phyloP scores from a whole-genome alignment of 257 asterid species.

The Plantago major region DNA sequence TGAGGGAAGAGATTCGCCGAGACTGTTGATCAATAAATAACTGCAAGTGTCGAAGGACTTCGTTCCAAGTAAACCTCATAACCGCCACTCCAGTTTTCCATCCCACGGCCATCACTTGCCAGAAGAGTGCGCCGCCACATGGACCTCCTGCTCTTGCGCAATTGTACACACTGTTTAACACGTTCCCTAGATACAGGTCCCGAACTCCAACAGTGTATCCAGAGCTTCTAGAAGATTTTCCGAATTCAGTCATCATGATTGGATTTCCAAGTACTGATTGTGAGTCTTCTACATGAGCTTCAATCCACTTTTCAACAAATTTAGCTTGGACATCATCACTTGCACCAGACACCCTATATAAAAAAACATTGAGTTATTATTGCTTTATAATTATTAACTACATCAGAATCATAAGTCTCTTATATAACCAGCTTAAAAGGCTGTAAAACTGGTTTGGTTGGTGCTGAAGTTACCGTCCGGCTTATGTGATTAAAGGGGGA shows the following conservation, averaged over 20 bases:
- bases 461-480: too few species aligned
- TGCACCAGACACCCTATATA: constrained; percentile 33
- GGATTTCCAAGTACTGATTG: constrained; percentile 39
- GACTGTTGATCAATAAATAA: constrained; percentile 48
- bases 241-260: constrained; percentile 43
- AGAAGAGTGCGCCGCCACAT: constrained; percentile 47
- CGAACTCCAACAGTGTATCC: constrained; percentile 33
- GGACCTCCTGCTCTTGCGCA: constrained; percentile 48
- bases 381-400: too few species aligned
- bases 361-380: too few species aligned
- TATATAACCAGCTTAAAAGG: background rate
- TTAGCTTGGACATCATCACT: constrained; percentile 28
- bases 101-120: constrained; percentile 57
- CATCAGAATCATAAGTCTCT: too few species aligned
- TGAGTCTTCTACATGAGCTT: constrained; percentile 40
- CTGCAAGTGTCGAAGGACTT: constrained; percentile 39
- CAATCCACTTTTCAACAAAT: constrained; percentile 44
- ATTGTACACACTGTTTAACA: constrained; percentile 29
- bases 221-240: constrained; percentile 43
- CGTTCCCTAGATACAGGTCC: constrained; percentile 23
- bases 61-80: constrained; percentile 42
- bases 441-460: too few species aligned
- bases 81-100: constrained; percentile 53
- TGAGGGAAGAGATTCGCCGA: constrained; percentile 25
- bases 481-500: too few species aligned